Evolutionary conservation across 108 stramenopile species (phyloP).

Genomic region (Licmophora abbreviata): DNA sequence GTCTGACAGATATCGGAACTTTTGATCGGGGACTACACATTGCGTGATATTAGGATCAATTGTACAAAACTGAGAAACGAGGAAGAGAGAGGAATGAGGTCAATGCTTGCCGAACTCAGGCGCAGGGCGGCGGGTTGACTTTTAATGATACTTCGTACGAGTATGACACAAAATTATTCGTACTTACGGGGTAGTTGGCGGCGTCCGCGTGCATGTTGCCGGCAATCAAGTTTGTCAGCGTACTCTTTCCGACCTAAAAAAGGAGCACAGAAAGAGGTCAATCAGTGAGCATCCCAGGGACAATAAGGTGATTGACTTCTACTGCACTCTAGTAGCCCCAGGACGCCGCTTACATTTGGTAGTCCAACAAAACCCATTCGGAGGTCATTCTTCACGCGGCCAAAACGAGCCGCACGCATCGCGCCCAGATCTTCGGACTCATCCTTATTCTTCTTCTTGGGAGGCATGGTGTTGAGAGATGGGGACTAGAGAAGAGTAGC

Average conservation of each 20-base stretch:
- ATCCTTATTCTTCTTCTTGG: constrained; percentile 76
- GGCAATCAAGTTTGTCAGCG: constrained; percentile 84
- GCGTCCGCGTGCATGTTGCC: constrained; percentile 82
- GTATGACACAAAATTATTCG: constrained; percentile 18
- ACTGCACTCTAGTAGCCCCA: too few relatives aligned
- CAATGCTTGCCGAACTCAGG: constrained; percentile 9
- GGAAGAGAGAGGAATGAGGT: constrained; percentile 38
- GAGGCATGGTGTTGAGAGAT: constrained; percentile 50
- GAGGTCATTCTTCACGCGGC: constrained; percentile 84
- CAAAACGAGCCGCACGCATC: constrained; percentile 86
- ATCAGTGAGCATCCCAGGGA: too few relatives aligned
- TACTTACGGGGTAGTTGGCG: constrained; percentile 76
- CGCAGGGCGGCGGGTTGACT: background rate
- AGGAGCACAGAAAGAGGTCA: too few relatives aligned
- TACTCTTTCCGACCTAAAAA: constrained; percentile 95
- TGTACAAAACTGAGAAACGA: constrained; percentile 98
- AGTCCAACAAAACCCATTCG: constrained; percentile 90
- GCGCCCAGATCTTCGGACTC: constrained; percentile 47
- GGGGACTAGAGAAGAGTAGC: background rate
- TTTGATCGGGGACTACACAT: constrained; percentile 94
- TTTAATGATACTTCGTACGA: background rate
- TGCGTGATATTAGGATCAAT: constrained; percentile 98
- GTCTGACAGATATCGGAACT: constrained; percentile 93
- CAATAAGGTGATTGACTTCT: too few relatives aligned
- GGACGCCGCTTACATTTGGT: too few relatives aligned